phyloP scores from a whole-genome alignment of 345 rosid genomes.

The Citrus glauca region DNA sequence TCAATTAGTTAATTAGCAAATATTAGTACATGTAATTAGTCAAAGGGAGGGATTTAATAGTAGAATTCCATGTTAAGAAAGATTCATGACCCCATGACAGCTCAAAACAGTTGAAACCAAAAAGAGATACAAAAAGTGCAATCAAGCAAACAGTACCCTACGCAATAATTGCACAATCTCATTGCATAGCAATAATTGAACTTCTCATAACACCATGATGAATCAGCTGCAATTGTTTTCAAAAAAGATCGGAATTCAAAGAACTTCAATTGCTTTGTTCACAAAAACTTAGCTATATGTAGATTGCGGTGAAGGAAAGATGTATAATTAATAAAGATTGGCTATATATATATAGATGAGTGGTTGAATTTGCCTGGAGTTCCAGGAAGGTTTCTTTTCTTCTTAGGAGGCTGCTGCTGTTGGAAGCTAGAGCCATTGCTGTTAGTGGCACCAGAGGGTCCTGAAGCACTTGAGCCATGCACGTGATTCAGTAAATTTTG shows the following conservation, averaged over 20 bases:
- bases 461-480: conserved; percentile 11
- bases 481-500: conserved; percentile 18
- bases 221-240: neutral
- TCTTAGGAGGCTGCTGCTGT: conserved; percentile 47
- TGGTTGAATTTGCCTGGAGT: conserved; percentile 56
- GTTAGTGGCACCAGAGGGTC: conserved; percentile 21
- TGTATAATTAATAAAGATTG: neutral
- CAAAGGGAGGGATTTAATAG: neutral
- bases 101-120: conserved; percentile 18
- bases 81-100: neutral
- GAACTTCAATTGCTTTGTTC: neutral
- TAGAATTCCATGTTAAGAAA: neutral
- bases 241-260: neutral
- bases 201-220: conserved; percentile 12
- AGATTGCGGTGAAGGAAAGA: neutral
- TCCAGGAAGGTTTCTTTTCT: conserved; percentile 70
- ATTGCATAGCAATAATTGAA: conserved; percentile 43
- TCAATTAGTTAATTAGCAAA: neutral
- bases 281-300: neutral
- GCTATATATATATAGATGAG: neutral
- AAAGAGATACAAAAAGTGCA: conserved; percentile 19
- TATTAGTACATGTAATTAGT: neutral
- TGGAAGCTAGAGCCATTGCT: conserved; percentile 32
- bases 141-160: conserved; percentile 24
- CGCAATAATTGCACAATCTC: conserved; percentile 33